Evolutionary conservation across 768 basidiomycete genomes (phyloP), one percentile per base, ranked within the genome.

Genomic region (Multifurca ochricompacta): DNA sequence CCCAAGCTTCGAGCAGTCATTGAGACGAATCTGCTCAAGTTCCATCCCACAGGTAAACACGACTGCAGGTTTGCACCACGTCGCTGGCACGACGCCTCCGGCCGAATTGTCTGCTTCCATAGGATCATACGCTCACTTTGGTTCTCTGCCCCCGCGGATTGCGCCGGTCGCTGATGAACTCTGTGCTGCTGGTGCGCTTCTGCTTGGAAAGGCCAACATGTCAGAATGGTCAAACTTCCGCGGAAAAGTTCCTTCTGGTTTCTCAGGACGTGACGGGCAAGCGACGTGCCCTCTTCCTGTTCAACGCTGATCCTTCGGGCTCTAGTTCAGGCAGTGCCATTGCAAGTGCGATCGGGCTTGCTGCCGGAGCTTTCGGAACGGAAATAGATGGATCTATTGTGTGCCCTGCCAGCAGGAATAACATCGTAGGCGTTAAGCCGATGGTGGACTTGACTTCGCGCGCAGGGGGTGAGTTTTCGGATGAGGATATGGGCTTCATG

Each of bases 1-100:
- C 77, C 81, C 10, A 67, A 66, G 40, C 67, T 86, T 8, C 77
- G 74, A 9, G 82, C 82, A 1, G 73, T 85, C 4, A 67, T 83
- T 13, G 84, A 85, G 52, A 68, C 69, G 1, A 86, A 80, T 43
- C 73, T 77, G 0, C n/a, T n/a, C n/a, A n/a, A n/a, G 16, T 14
- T 53, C n/a, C 18, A 3, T n/a, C n/a, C 28, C 2, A n/a, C 18
- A 69, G 70, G 69, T 27, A 69, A 69, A 72, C 56, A 70, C 68
- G 2, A 70, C 68, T 0, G 69, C 69, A 30, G 69, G 69, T 57
- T 50, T 27, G 41, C 50, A 36, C 18, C 6, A 23, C 27, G 10
- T 36, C 18, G n/a, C 21, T n/a, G 19, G 14, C 3, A 25, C 13
- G 30, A 21, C 23, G n/a, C 13, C 9, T 10, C 28, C n/a, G n/a